Base-by-base conservation (phyloP, 192 early-diverging fungal genomes). In the Gryganskiella cystojenkinii region DNA sequence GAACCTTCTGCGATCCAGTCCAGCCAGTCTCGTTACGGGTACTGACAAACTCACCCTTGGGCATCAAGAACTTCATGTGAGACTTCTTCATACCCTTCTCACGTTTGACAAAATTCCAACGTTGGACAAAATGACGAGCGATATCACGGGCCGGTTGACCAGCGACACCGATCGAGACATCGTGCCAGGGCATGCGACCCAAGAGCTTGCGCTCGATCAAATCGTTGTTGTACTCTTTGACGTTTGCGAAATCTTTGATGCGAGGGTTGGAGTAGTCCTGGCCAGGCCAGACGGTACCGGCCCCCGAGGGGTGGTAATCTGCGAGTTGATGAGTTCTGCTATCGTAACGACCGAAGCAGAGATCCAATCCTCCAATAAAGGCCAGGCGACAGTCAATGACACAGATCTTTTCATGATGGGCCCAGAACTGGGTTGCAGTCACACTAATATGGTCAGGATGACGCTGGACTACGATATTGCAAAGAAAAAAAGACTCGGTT, bases 181-280 rank as follows among this genome's bases (percentile, higher is more conserved):
- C 94, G 73, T 95, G 94, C 94, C 94, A 95, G 22, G 94, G 93
- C 94, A 95, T 94, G 64, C 94, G 87, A 14, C 91, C 76, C 37
- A 83, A 27, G 0, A 58, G 24, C 19, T 79, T 78, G 55, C 83
- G 82, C 52, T 88, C 86, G 34, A 86, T 76, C 61, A 86, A 47
- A 25, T 79, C 61, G 4, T 17, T 44, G 15, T 46, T 20, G 40
- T 47, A 65, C 24, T 79, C 62, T 17, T 58, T 66, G 30, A 71
- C 85, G 58, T 86, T 71, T 44, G 70, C 64, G 35, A 84, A 86
- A 83, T 95, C 94, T 68, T 90, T 89, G 65, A 94, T 87, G 24
- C 94, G 91, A 33, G 94, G 90, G 70, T 96, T 95, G 74, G 87
- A 90, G 81, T 91, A 96, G 82, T 96, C 94, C 80, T 93, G 91